Percentiles rank a stretch among this genome's conserved stretches.
Evolutionary conservation across 2,329 filamentous ascomycete species (phyloP).

Genomic region (Gyromitra esculenta): DNA sequence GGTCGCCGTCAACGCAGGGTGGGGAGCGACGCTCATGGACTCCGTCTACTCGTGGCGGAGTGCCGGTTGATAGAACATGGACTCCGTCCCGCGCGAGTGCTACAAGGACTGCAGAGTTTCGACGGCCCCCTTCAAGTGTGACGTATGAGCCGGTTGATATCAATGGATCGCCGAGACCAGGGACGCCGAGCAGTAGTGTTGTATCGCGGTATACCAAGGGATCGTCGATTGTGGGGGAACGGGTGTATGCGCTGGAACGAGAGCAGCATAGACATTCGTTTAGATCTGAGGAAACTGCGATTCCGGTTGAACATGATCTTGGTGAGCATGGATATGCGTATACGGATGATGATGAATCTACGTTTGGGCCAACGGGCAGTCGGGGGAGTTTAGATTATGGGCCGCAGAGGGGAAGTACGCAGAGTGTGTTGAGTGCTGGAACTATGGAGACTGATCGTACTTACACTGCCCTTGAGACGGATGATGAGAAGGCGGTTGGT

Average conservation of each 20-base stretch:
- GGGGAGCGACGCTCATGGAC: conserved; percentile 35
- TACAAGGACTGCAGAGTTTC: conserved; percentile 70
- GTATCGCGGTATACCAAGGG: conserved; percentile 77
- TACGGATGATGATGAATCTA: conserved; percentile 41
- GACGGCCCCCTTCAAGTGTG: conserved; percentile 76
- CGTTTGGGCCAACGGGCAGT: conserved; percentile 31
- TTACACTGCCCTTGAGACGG: conserved; percentile 27
- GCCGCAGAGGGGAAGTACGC: conserved; percentile 14
- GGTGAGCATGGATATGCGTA: conserved; percentile 58
- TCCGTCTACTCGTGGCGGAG: conserved; percentile 31
- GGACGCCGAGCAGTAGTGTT: conserved; percentile 74
- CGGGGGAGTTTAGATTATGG: conserved; percentile 23
- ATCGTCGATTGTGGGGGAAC: conserved; percentile 86
- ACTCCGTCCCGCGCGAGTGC: conserved; percentile 63
- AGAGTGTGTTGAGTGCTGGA: conserved; percentile 27
- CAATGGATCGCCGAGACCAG: conserved; percentile 88
- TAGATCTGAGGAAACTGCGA: conserved; percentile 72
- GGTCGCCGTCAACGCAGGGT: conserved; percentile 41
- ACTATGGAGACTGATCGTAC: conserved; percentile 34
- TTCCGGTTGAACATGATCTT: conserved; percentile 70
- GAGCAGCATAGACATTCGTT: conserved; percentile 10
- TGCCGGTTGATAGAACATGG: conserved; percentile 64
- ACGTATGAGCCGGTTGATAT: conserved; percentile 87
- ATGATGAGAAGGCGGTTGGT: conserved; percentile 35
- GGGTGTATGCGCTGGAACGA: conserved; percentile 72